These are phyloP conservation scores for Eremothecium gossypii DNA, from an alignment of 1,139 yeast species.

Conservation along the genomic window DNA sequence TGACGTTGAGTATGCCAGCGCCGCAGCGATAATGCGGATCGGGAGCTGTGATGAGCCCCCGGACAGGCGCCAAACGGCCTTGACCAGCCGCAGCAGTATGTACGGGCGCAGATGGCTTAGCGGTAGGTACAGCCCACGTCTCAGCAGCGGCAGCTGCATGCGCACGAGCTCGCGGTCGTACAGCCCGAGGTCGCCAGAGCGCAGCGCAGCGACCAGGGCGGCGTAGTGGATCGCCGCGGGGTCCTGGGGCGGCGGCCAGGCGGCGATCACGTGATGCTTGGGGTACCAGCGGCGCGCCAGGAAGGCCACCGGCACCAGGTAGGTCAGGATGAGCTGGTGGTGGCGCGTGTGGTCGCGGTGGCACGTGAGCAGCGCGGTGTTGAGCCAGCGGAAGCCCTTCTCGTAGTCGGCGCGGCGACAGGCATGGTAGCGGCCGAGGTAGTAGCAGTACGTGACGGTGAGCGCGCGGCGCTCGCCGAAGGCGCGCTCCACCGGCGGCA, in stretches of 20 bases:
- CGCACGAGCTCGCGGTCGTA: slow-evolving; percentile 40
- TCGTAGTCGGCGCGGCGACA: slow-evolving; percentile 19
- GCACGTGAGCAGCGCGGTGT: slow-evolving; percentile 17
- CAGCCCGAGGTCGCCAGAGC: slow-evolving; percentile 43
- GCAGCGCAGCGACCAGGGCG: slow-evolving; percentile 42
- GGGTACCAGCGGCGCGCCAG: slow-evolving; percentile 39
- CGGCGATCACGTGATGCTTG: slow-evolving; percentile 7
- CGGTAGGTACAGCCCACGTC: slow-evolving; percentile 54
- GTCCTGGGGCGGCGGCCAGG: slow-evolving; percentile 1
- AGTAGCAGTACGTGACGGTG: slow-evolving; percentile 19
- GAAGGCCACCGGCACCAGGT: slow-evolving; percentile 49
- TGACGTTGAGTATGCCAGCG: slow-evolving; percentile 1
- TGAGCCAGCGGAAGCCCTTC: slow-evolving; percentile 16
- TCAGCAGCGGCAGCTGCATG: slow-evolving; percentile 45
- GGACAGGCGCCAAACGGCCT: slow-evolving; percentile 33
- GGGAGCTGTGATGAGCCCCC: slow-evolving; percentile 16
- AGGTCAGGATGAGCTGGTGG: slow-evolving; percentile 32
- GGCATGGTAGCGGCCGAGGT: slow-evolving; percentile 27
- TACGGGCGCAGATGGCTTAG: slow-evolving; percentile 45
- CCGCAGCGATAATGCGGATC: slow-evolving; percentile 15
- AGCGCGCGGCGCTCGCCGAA: slow-evolving; percentile 26
- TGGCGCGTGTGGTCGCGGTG: slow-evolving; percentile 28
- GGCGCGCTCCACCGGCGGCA: slow-evolving; percentile 34
- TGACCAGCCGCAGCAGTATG: slow-evolving; percentile 46
- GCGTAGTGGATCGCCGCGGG: slow-evolving; percentile 36